Evolutionary conservation across 2,329 filamentous ascomycete species (phyloP).

Genomic region (Lasiodiplodia sp.): DNA sequence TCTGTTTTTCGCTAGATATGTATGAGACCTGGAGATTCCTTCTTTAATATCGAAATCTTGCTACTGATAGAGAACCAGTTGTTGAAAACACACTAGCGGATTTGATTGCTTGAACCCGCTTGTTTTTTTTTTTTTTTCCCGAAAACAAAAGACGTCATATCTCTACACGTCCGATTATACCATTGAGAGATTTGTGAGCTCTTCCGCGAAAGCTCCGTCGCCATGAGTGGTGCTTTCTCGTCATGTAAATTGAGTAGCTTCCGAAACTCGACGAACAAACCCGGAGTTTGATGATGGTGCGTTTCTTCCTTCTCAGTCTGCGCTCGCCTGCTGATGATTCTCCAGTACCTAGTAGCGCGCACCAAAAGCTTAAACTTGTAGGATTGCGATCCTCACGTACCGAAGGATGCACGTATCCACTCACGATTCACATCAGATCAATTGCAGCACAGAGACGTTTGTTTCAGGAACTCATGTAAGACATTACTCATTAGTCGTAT

Average conservation of each 20-base stretch:
- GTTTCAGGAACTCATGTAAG: neutral
- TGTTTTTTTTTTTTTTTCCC: no score
- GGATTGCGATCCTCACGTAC: neutral
- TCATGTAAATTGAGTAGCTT: neutral
- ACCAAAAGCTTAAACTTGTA: neutral
- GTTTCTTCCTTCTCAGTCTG: neutral
- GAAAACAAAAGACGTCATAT: no score
- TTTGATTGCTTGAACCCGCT: no score
- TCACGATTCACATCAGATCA: neutral
- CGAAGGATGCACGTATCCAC: neutral
- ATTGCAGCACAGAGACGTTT: neutral
- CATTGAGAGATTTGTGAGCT: no score
- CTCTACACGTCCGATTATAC: no score
- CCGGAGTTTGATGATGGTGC: no score
- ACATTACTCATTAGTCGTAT: conserved; percentile 24
- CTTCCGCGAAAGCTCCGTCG: no score
- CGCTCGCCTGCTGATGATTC: neutral
- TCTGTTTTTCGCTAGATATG: neutral
- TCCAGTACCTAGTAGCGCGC: neutral
- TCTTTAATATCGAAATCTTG: no score
- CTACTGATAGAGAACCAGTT: no score
- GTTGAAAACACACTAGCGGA: no score
- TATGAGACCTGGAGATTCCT: no score
- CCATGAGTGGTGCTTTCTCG: no score
- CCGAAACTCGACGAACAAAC: neutral